Percentiles rank a stretch among this genome's conserved stretches.
Evolutionary conservation across 2,329 filamentous ascomycete genomes (phyloP).

Genomic region (Aureobasidium leucospermi): DNA sequence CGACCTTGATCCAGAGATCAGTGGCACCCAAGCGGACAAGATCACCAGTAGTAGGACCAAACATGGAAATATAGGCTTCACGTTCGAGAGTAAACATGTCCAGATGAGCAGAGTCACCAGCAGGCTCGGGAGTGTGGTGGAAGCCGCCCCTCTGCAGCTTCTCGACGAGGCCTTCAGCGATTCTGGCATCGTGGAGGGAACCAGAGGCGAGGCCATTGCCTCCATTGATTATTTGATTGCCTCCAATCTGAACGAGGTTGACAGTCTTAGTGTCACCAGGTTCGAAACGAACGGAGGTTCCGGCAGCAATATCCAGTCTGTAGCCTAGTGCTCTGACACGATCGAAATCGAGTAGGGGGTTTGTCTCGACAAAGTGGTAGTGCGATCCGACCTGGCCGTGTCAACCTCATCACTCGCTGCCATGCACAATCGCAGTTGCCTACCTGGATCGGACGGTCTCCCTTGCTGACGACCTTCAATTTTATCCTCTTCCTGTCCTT

Average conservation of each 20-base stretch:
- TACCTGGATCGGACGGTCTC: constrained; percentile 84
- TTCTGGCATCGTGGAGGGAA: constrained; percentile 54
- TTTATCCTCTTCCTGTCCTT: constrained; percentile 64
- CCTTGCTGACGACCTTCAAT: constrained; percentile 73
- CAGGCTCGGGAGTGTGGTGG: constrained; percentile 64
- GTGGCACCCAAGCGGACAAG: constrained; percentile 74
- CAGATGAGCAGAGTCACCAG: constrained; percentile 47
- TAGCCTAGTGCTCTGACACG: constrained; percentile 74
- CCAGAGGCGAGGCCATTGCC: constrained; percentile 77
- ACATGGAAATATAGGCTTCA: constrained; percentile 77
- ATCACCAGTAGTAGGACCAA: constrained; percentile 86
- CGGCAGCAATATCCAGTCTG: constrained; percentile 81
- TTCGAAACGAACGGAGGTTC: constrained; percentile 88
- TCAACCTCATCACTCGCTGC: neutral
- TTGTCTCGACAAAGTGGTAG: constrained; percentile 95
- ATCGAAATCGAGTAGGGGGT: constrained; percentile 83
- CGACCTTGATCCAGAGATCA: constrained; percentile 83
- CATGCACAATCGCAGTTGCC: neutral
- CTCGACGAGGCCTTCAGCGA: constrained; percentile 58
- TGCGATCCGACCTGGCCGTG: constrained; percentile 65
- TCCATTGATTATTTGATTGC: constrained; percentile 70
- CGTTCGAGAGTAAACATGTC: constrained; percentile 66
- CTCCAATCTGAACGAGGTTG: constrained; percentile 79
- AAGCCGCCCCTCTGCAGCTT: constrained; percentile 68
- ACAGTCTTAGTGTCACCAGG: constrained; percentile 89